phyloP scores from a whole-genome alignment of 2,329 filamentous ascomycete species.

The Diaporthe sp. region DNA sequence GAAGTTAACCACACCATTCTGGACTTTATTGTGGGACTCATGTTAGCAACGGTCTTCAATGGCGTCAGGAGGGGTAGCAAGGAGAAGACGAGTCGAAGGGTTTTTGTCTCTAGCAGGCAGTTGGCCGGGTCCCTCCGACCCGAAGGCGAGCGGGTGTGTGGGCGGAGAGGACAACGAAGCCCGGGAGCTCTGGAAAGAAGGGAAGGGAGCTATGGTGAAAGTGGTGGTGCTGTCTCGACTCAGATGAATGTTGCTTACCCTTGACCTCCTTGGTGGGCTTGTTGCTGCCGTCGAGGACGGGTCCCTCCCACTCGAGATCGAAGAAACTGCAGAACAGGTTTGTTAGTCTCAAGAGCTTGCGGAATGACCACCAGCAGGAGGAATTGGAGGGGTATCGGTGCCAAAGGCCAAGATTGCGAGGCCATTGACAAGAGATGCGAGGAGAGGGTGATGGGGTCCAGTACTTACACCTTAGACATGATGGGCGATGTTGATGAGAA shows the following conservation, averaged over 20 bases:
- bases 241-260: conserved; percentile 63
- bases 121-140: neutral
- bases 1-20: conserved; percentile 87
- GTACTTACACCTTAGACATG: conserved; percentile 82
- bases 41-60: conserved; percentile 15
- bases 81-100: conserved; percentile 29
- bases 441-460: conserved; percentile 39
- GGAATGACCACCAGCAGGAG: neutral
- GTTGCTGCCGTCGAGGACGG: conserved; percentile 73
- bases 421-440: conserved; percentile 27
- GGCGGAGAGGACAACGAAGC: neutral
- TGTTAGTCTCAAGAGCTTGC: conserved; percentile 37
- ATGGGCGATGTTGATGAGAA: conserved; percentile 61
- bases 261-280: conserved; percentile 67
- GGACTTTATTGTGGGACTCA: conserved; percentile 62
- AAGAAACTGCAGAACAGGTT: conserved; percentile 68
- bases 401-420: neutral
- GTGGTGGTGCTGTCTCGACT: conserved; percentile 1
- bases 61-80: neutral
- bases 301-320: conserved; percentile 80
- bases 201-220: neutral
- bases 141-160: conserved; percentile 12
- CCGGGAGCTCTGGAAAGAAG: neutral
- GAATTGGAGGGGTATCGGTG: neutral
- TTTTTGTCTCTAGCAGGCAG: conserved; percentile 9